These are phyloP conservation scores for Suillus americanus DNA, from an alignment of 768 basidiomycete species.

Conservation along the genomic window DNA sequence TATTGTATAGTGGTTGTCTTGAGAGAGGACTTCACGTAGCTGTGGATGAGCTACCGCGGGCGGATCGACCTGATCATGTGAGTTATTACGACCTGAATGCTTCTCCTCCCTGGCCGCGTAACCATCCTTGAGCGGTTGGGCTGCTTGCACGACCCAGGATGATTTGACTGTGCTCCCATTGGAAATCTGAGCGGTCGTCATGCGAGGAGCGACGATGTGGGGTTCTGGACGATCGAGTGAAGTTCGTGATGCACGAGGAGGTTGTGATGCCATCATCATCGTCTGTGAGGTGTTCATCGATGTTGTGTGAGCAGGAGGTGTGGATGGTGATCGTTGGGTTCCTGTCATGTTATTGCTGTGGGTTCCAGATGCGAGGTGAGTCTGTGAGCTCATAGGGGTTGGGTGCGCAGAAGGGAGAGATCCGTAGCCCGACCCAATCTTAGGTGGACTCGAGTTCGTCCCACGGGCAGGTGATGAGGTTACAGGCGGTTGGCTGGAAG, in stretches of 20 bases:
- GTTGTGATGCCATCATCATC: constrained; percentile 24
- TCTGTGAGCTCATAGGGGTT: constrained; percentile 22
- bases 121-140: constrained; percentile 17
- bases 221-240: constrained; percentile 3
- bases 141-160: constrained; percentile 33
- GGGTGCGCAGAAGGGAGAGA: constrained; percentile 20
- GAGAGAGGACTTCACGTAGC: constrained; percentile 33
- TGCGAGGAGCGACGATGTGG: constrained; percentile 15
- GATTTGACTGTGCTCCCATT: constrained; percentile 24
- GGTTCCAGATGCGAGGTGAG: constrained; percentile 8
- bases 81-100: constrained; percentile 18
- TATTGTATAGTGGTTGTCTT: constrained; percentile 19
- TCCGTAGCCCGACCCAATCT: constrained; percentile 12
- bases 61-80: constrained; percentile 20
- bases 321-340: constrained; percentile 21
- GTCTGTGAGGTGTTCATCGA: constrained; percentile 21
- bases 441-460: constrained; percentile 16
- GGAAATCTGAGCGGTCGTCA: constrained; percentile 14
- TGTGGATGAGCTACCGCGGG: constrained; percentile 21
- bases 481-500: constrained; percentile 16
- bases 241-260: constrained; percentile 15
- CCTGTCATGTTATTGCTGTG: constrained; percentile 13
- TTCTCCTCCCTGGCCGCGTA: constrained; percentile 29
- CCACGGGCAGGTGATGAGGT: constrained; percentile 21
- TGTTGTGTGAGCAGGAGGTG: constrained; percentile 20